Conservation (phyloP, 2,329 filamentous ascomycete species). For the Emergomyces orientalis region DNA sequence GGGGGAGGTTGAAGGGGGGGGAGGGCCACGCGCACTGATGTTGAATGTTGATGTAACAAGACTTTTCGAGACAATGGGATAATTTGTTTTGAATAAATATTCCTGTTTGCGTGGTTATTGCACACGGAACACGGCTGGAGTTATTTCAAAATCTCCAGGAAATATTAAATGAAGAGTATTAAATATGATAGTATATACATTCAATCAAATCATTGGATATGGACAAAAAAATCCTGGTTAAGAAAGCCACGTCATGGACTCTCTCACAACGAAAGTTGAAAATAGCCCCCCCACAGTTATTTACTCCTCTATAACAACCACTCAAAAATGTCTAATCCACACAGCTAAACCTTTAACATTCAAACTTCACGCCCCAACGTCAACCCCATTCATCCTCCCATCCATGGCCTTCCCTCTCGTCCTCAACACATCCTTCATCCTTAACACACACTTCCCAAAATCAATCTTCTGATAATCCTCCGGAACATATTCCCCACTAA, state of each 20-base stretch:
- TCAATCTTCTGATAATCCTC: slow-evolving; percentile 30
- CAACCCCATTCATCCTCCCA: background rate
- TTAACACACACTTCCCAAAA: slow-evolving; percentile 29
- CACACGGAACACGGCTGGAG: background rate
- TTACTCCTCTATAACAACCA: background rate
- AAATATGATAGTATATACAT: background rate
- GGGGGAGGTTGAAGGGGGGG: slow-evolving; percentile 23
- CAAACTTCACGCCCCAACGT: slow-evolving; percentile 1
- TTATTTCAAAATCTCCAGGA: background rate
- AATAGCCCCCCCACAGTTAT: background rate
- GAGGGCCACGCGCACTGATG: slow-evolving; percentile 9
- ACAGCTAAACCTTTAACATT: background rate
- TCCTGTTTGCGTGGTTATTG: background rate
- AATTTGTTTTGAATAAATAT: background rate
- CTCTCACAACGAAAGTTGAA: background rate
- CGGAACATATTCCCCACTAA: slow-evolving; percentile 63
- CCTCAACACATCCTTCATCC: slow-evolving; percentile 26
- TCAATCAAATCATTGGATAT: background rate
- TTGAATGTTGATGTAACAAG: background rate
- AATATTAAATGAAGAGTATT: background rate
- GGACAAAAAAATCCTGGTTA: background rate
- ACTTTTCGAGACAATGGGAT: background rate
- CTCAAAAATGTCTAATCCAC: background rate
- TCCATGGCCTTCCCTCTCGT: slow-evolving; percentile 5
- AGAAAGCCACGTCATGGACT: background rate